Evolutionary conservation across 2,329 filamentous ascomycete species (phyloP).

Genomic region (Paraphoma sp.): DNA sequence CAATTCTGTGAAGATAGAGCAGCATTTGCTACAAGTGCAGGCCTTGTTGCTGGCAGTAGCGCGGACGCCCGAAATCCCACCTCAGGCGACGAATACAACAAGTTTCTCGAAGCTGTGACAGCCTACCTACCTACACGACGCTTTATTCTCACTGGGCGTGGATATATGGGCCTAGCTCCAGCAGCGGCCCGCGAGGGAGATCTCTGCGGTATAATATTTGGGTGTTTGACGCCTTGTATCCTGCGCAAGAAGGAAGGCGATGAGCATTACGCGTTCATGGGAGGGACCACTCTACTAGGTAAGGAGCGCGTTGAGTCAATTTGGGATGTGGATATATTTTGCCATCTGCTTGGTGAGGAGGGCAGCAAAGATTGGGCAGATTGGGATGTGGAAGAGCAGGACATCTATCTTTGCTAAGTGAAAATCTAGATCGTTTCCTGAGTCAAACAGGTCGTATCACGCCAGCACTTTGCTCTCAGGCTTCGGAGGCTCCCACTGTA

Average conservation of each 20-base stretch:
- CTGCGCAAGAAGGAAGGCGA: background rate
- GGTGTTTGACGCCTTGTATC: slow-evolving; percentile 5
- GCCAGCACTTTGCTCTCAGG: too few relatives aligned
- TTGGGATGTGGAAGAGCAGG: slow-evolving; percentile 9
- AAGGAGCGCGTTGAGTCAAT: background rate
- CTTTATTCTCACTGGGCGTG: slow-evolving; percentile 8
- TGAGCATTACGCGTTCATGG: background rate
- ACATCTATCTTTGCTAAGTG: slow-evolving; percentile 8
- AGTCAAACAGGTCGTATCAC: background rate
- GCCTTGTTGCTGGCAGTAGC: background rate
- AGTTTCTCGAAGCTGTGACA: background rate
- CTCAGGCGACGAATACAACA: background rate
- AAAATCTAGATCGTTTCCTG: too few relatives aligned
- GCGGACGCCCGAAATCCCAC: too few relatives aligned
- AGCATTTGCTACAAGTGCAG: background rate
- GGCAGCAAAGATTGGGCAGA: slow-evolving; percentile 3
- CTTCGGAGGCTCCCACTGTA: too few relatives aligned
- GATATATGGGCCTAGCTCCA: slow-evolving; percentile 9
- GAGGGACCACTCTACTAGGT: background rate
- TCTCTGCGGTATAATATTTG: slow-evolving; percentile 9
- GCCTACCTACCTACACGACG: background rate
- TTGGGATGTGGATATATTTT: background rate
- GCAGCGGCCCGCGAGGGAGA: background rate
- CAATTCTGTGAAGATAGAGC: background rate
- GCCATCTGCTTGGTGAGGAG: background rate